Base-by-base conservation (phyloP, 257 asterid genomes). In the Nicotiana paniculata region DNA sequence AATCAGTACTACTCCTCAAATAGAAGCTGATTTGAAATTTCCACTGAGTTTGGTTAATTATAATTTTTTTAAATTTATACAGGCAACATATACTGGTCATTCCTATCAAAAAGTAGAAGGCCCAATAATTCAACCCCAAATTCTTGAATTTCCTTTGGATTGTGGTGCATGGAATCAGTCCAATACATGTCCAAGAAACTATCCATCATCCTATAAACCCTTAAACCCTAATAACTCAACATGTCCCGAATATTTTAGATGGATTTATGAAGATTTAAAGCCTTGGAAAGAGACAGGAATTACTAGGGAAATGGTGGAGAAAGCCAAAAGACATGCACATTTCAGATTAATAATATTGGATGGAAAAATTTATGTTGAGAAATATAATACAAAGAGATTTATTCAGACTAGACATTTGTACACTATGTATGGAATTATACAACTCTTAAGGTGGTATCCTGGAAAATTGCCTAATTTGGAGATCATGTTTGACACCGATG, bases 201-300 rank as follows among this genome's bases (percentile, higher is more conserved):
- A 91, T 87, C 94, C 91, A 66, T 63, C 13, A 3, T 30, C 81
- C n/a, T 59, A 78, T 80, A 32, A 78, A 6, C 72, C 81, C n/a
- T 3, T 65, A 9, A 55, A 82, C n/a, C 82, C 84, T 24, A 80
- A 77, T 9, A 82, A 16, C 17, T 15, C 91, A 12, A 81, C 88
- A 77, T 92, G 97, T 84, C 97, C 97, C 59, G 95, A 91, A 35
- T 91, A 89, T 69, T 92, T 92, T 86, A 90, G 95, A 85, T 92
- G 97, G 97, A 92, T 92, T 21, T 90, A 91, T 87, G 91, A 90
- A 63, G 97, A 92, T 82, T 83, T 92, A 26, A 84, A 84, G 80
- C 95, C 81, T 69, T 92, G 97, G 95, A 90, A 74, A 3, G 80
- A 78, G 77, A 85, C 89, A 65, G 95, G 97, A 76, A 84, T 92